These are phyloP conservation scores for Talaromyces borbonicus DNA, from an alignment of 495 filamentous ascomycete genomes.

Conservation along the genomic window DNA sequence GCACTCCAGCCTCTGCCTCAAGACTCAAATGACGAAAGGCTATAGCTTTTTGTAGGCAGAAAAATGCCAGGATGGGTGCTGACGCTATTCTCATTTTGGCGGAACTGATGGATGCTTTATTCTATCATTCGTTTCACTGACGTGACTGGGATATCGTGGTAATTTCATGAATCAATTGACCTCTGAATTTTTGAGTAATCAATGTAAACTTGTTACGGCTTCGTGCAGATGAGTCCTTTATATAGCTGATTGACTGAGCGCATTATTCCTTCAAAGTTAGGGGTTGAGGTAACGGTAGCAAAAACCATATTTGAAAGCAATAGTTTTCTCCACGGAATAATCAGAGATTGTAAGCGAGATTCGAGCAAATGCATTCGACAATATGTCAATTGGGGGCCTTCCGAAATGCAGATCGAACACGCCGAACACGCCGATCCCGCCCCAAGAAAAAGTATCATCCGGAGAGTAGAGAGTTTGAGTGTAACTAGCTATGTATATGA, in stretches of 20 bases:
- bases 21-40: slow-evolving; percentile 1
- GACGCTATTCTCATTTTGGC: not conserved
- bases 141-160: not conserved
- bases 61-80: not conserved
- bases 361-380: not conserved
- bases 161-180: no score
- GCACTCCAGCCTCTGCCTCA: slow-evolving; percentile 15
- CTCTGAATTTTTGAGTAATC: no score
- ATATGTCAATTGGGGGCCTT: not conserved
- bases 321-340: not conserved
- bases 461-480: no score
- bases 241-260: no score
- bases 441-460: no score
- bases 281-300: no score
- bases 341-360: not conserved
- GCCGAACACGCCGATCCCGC: no score
- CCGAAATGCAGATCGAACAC: not conserved
- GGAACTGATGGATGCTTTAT: not conserved
- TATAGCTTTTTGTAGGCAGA: not conserved
- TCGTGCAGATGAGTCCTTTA: no score
- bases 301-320: no score
- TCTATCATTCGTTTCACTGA: not conserved
- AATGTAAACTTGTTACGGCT: no score
- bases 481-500: no score
- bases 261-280: no score